phyloP scores from a whole-genome alignment of 176 grass and related monocot genomes.

The Panicum miliaceum region DNA sequence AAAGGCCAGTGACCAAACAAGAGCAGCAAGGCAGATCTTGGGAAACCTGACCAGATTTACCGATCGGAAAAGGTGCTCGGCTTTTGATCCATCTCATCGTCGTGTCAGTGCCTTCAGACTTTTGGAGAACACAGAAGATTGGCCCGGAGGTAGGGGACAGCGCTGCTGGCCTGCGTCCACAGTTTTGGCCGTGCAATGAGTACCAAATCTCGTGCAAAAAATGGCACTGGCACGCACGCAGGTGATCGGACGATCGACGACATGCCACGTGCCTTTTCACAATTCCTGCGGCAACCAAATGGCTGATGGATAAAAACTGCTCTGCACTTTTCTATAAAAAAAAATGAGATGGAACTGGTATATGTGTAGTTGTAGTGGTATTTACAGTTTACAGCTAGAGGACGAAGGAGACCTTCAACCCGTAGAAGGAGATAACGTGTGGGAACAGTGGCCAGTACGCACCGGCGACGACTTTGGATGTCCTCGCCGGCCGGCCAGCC shows the following conservation, averaged over 20 bases:
- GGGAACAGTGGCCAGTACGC: background rate
- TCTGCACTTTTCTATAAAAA: too few species aligned
- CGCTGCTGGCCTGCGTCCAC: background rate
- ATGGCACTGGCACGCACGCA: background rate
- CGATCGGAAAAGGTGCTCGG: background rate
- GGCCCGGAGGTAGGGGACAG: background rate
- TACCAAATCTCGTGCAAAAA: background rate
- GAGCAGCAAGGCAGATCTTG: background rate
- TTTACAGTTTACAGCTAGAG: background rate
- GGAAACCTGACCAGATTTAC: constrained; percentile 19
- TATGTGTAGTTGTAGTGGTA: too few species aligned
- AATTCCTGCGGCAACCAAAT: too few species aligned
- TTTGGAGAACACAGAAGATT: background rate
- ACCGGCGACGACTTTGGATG: constrained; percentile 6
- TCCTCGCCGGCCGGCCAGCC: background rate
- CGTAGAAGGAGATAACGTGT: too few species aligned
- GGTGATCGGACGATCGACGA: background rate
- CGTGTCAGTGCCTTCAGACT: background rate
- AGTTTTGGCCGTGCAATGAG: constrained; percentile 25
- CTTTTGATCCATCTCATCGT: background rate
- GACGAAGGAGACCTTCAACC: background rate
- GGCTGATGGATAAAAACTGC: too few species aligned
- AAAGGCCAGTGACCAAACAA: background rate
- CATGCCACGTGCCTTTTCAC: constrained; percentile 17
- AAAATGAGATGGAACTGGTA: too few species aligned